A percentile compares a stretch with the other conserved stretches of the same genome.
Conservation (phyloP, 257 asterid genomes). For the Jacaranda mimosifolia region DNA sequence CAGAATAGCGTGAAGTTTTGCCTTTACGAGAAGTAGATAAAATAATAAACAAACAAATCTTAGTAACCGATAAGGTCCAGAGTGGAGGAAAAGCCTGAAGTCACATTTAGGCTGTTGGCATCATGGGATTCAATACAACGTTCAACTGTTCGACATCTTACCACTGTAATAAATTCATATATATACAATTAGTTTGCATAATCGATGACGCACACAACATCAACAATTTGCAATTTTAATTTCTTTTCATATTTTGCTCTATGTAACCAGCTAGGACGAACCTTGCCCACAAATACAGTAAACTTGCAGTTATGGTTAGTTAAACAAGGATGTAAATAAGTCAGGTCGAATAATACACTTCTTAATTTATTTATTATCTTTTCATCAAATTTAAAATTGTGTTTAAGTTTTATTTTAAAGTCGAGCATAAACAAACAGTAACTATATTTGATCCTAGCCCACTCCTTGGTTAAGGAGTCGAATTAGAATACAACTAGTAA, state of each 20-base stretch:
- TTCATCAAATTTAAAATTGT: too few species aligned
- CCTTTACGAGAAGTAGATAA: neutral
- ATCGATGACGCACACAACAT: conserved; percentile 6
- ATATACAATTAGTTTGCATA: conserved; percentile 10
- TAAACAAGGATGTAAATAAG: too few species aligned
- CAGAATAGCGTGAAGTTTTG: neutral
- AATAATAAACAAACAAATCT: neutral
- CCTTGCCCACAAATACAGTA: too few species aligned
- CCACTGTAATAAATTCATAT: neutral
- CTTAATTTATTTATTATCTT: too few species aligned
- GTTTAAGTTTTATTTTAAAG: too few species aligned
- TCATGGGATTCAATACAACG: conserved; percentile 19
- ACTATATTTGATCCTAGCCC: too few species aligned
- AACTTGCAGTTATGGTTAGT: too few species aligned
- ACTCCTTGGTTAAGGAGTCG: too few species aligned
- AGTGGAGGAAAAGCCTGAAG: conserved; percentile 8
- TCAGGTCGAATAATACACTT: too few species aligned
- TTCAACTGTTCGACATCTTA: conserved; percentile 22
- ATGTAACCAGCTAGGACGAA: too few species aligned
- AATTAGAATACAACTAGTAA: too few species aligned
- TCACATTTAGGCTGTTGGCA: conserved; percentile 21
- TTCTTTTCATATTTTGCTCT: neutral
- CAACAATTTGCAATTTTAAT: neutral
- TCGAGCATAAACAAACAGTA: too few species aligned
- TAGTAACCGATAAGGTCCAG: conserved; percentile 2